A percentile compares a stretch with the other conserved stretches of the same genome.
Evolutionary conservation across 495 filamentous ascomycete species (phyloP).

Genomic region (Astrothelium macrocarpum): DNA sequence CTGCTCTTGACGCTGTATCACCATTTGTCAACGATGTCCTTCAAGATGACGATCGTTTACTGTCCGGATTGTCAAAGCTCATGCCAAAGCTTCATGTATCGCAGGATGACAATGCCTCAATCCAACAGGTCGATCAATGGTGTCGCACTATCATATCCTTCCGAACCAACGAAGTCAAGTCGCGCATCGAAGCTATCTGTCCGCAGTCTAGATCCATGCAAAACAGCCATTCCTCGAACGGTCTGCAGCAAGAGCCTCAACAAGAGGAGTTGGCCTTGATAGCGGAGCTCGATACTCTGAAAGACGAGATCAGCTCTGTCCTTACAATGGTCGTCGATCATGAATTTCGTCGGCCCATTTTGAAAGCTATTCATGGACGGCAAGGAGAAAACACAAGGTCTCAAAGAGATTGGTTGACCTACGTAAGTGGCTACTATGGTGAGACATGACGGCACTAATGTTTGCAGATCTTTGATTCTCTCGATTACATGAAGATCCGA

Average conservation of each 20-base stretch:
- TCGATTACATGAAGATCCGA: slow-evolving; percentile 15
- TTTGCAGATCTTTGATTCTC: not conserved
- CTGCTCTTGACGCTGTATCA: slow-evolving; percentile 13
- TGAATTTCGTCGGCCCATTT: slow-evolving; percentile 18
- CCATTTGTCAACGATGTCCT: slow-evolving; percentile 21
- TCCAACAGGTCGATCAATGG: slow-evolving; percentile 26
- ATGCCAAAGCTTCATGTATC: slow-evolving; percentile 18
- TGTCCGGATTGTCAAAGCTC: slow-evolving; percentile 28
- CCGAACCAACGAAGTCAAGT: slow-evolving; percentile 22
- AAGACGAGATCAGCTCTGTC: slow-evolving; percentile 27
- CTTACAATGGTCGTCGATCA: slow-evolving; percentile 28
- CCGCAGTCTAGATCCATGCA: slow-evolving; percentile 8
- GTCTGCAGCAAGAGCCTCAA: slow-evolving; percentile 4
- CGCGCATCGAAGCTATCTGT: slow-evolving; percentile 22
- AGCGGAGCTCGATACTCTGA: slow-evolving; percentile 21
- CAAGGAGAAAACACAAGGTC: slow-evolving; percentile 3
- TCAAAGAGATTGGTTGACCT: slow-evolving; percentile 11
- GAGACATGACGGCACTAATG: not conserved
- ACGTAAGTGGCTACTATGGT: not conserved
- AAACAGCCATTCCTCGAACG: slow-evolving; percentile 10
- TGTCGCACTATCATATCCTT: slow-evolving; percentile 26
- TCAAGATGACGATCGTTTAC: slow-evolving; percentile 28
- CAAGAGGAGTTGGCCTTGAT: slow-evolving; percentile 10
- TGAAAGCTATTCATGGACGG: slow-evolving; percentile 4
- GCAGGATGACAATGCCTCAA: slow-evolving; percentile 7